These are phyloP conservation scores for Trifolium repens DNA, from an alignment of 306 rosid species.

Conservation along the genomic window DNA sequence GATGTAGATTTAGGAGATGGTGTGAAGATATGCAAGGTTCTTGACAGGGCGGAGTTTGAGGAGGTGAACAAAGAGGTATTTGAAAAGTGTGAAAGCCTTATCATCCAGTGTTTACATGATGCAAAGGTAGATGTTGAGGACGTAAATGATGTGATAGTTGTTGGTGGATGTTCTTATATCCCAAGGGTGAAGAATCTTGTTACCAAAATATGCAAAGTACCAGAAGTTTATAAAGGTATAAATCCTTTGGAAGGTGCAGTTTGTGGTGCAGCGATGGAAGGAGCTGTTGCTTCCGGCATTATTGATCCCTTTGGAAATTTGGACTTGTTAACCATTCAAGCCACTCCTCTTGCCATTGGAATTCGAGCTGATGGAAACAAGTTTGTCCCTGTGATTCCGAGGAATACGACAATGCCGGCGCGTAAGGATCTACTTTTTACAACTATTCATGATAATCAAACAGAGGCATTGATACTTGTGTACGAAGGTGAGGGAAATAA, in stretches of 20 bases:
- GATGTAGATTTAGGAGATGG: slow-evolving; percentile 73
- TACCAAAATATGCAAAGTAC: slow-evolving; percentile 45
- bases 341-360: slow-evolving; percentile 81
- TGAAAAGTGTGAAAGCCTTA: slow-evolving; percentile 67
- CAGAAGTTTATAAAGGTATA: slow-evolving; percentile 62
- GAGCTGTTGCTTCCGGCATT: slow-evolving; percentile 81
- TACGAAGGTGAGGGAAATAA: slow-evolving; percentile 75
- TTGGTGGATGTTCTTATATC: slow-evolving; percentile 84
- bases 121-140: slow-evolving; percentile 68
- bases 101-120: slow-evolving; percentile 70
- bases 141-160: slow-evolving; percentile 65
- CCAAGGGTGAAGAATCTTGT: slow-evolving; percentile 71
- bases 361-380: slow-evolving; percentile 69
- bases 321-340: slow-evolving; percentile 83
- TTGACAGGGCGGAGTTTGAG: slow-evolving; percentile 69
- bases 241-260: slow-evolving; percentile 86
- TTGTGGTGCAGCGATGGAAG: slow-evolving; percentile 86
- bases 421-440: slow-evolving; percentile 73
- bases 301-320: slow-evolving; percentile 79
- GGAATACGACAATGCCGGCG: slow-evolving; percentile 78
- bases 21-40: slow-evolving; percentile 57
- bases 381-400: slow-evolving; percentile 69
- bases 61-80: slow-evolving; percentile 69
- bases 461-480: slow-evolving; percentile 70
- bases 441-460: slow-evolving; percentile 75